phyloP scores from a whole-genome alignment of 805 yeast genomes.

The Kodamaea kakaduensis region DNA sequence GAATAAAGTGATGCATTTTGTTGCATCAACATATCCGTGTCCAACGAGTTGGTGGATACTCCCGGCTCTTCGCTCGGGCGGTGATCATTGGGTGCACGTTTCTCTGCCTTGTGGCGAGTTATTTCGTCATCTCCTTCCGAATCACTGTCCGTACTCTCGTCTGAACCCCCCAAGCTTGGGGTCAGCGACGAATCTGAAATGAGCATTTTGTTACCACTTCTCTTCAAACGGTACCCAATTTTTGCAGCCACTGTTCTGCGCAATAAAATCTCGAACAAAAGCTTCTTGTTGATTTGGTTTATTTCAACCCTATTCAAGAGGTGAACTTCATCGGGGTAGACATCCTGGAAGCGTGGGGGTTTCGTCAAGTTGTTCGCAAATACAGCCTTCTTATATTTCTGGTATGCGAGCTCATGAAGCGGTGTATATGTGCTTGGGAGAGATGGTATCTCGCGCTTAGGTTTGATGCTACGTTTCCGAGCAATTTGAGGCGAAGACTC shows the following conservation, averaged over 20 bases:
- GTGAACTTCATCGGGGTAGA: conserved; percentile 26
- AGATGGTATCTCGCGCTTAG: background rate
- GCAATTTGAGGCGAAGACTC: no score
- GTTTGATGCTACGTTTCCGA: background rate
- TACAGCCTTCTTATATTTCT: conserved; percentile 25
- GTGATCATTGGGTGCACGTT: no score
- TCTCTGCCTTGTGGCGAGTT: no score
- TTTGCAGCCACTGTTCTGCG: conserved; percentile 42
- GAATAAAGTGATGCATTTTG: conserved; percentile 30
- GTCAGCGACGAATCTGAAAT: conserved; percentile 1
- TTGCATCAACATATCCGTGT: conserved; percentile 28
- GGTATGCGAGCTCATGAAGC: conserved; percentile 21
- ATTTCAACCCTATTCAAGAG: conserved; percentile 24
- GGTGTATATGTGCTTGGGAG: conserved; percentile 8
- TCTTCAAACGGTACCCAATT: conserved; percentile 31
- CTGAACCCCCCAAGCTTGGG: background rate
- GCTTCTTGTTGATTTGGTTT: conserved; percentile 25
- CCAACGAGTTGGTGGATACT: conserved; percentile 15
- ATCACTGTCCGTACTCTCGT: background rate
- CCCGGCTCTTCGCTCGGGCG: background rate
- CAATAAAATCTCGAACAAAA: conserved; percentile 35
- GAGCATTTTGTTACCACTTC: conserved; percentile 10
- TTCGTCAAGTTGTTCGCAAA: conserved; percentile 17
- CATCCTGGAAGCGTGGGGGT: conserved; percentile 26
- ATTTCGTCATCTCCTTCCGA: conserved; percentile 1